Conservation (phyloP, 2,329 filamentous ascomycete species). For the Trichoderma sp. region DNA sequence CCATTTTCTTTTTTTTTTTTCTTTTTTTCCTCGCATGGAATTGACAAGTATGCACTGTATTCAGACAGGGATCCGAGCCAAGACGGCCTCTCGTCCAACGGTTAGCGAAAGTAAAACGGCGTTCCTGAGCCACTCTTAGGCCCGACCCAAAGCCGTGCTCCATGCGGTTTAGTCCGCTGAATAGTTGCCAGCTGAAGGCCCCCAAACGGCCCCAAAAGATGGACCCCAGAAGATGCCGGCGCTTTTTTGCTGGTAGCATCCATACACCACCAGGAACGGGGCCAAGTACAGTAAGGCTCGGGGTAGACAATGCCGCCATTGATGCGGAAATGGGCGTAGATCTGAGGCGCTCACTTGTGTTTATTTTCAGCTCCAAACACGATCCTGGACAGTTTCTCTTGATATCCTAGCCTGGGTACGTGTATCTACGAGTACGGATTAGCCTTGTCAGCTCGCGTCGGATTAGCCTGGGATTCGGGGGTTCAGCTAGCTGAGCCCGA, state of each 20-base stretch:
- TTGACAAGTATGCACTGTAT: neutral
- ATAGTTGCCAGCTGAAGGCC: constrained; percentile 15
- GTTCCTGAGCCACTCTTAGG: constrained; percentile 4
- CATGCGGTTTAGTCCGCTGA: neutral
- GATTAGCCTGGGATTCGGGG: too few species aligned
- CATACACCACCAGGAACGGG: neutral
- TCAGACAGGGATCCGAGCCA: neutral
- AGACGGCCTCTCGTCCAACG: neutral
- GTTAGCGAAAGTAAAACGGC: neutral
- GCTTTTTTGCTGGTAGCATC: neutral
- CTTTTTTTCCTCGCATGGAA: neutral
- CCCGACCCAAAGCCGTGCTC: neutral
- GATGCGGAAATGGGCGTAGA: neutral
- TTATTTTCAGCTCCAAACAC: neutral
- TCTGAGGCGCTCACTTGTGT: neutral
- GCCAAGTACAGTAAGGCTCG: too few species aligned
- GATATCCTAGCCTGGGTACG: too few species aligned
- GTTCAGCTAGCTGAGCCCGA: too few species aligned
- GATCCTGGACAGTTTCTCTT: too few species aligned
- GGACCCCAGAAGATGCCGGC: neutral
- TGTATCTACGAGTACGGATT: too few species aligned
- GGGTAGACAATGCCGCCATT: neutral
- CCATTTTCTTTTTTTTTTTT: neutral
- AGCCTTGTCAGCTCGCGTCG: too few species aligned
- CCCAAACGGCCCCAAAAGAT: neutral